Evolutionary conservation across 306 rosid species (phyloP), one percentile per base, ranked within the genome.

Genomic region (Rubus parviflorus): DNA sequence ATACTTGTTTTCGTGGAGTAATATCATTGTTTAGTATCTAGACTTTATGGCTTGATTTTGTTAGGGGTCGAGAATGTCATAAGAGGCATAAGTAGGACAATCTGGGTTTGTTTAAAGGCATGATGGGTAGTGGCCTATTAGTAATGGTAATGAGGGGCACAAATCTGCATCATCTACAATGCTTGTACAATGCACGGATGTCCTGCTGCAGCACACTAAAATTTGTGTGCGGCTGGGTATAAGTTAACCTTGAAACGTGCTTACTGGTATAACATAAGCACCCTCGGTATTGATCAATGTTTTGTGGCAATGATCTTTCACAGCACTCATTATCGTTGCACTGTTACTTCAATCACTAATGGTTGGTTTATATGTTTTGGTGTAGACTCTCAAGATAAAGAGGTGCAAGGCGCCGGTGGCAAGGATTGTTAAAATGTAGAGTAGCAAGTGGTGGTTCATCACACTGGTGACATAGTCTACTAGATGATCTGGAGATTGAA

Each of bases 351-450:
- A 52, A 37, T 51, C 60, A 78, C 86, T 90, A 38, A 85, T 25
- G 45, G 17, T 4, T 72, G 76, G 72, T 65, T 77, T 79, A 38
- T 60, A 67, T 75, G 13, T 46, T 74, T 84, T 69, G 75, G 76
- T 62, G 53, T 66, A 60, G 82, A 67, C 45, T 80, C 72, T 62
- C 67, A 63, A 3, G 48, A 4, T 61, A 63, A 82, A 74, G 83
- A 78, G 75, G 65, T 65, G 10, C 76, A 38, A 70, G 23, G 7
- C 23, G 17, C 20, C 40, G 47, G 75, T 64, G 23, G 0, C n/a
- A 78, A 71, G 80, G 80, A 69, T 73, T 63, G 61, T 80, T 68
- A 70, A 67, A 60, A 61, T 68, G 70, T 56, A 73, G 81, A 78
- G 77, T 72, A 53, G 83, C 83, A 20, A 82, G 14, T 38, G 35